Conservation (phyloP, 2,329 filamentous ascomycete genomes). For the Hypoxylon sp. region DNA sequence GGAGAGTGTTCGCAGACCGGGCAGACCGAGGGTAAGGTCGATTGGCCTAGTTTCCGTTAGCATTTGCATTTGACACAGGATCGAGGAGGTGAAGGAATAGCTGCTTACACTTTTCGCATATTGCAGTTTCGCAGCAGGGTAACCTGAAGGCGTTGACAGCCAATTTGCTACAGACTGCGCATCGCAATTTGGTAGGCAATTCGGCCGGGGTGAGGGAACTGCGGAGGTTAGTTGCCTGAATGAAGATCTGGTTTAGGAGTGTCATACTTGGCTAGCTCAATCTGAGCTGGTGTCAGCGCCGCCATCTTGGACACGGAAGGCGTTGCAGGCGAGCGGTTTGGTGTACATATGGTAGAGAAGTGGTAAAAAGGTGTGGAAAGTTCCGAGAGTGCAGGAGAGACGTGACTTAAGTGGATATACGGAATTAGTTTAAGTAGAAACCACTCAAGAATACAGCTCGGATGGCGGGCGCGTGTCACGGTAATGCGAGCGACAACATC, state of each 20-base stretch:
- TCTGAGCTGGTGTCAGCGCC: constrained; percentile 65
- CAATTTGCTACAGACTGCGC: constrained; percentile 91
- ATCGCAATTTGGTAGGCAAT: constrained; percentile 96
- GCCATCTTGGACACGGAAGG: constrained; percentile 50
- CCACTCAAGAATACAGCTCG: constrained; percentile 16
- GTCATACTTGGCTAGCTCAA: constrained; percentile 70
- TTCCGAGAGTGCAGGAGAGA: constrained; percentile 17
- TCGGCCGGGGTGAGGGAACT: constrained; percentile 85
- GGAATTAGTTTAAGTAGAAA: constrained; percentile 11
- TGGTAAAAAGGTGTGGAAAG: constrained; percentile 8
- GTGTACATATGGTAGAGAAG: constrained; percentile 43
- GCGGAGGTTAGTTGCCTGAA: constrained; percentile 31
- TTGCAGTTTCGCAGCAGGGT: constrained; percentile 94
- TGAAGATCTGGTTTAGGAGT: background rate
- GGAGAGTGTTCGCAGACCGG: constrained; percentile 95
- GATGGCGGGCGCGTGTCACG: constrained; percentile 28
- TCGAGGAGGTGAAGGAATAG: constrained; percentile 12
- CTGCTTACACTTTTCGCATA: constrained; percentile 86
- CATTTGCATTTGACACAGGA: constrained; percentile 14
- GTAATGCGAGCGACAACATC: constrained; percentile 8
- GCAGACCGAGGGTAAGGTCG: constrained; percentile 81
- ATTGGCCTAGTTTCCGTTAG: constrained; percentile 74
- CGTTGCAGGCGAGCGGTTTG: constrained; percentile 26
- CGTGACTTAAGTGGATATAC: constrained; percentile 17
- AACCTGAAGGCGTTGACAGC: constrained; percentile 92